phyloP scores from a whole-genome alignment of 176 grass and related monocot species.

The Dactylis glomerata region DNA sequence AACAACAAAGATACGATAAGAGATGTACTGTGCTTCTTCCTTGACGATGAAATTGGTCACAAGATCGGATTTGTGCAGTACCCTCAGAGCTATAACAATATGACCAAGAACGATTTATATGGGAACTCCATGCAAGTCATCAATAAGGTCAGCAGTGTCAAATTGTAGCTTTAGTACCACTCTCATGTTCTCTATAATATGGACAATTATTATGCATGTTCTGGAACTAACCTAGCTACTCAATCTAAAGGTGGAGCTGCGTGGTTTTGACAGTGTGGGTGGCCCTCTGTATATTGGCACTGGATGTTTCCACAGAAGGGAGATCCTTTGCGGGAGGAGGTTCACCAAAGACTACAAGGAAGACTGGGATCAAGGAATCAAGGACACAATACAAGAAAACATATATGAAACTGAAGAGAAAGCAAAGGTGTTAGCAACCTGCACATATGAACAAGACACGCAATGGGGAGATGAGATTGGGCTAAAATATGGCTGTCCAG shows the following conservation, averaged over 20 bases:
- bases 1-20: slow-evolving; percentile 64
- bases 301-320: slow-evolving; percentile 83
- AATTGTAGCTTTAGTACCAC: neutral
- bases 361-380: slow-evolving; percentile 46
- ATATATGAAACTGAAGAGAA: slow-evolving; percentile 44
- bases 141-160: slow-evolving; percentile 36
- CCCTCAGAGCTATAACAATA: slow-evolving; percentile 69
- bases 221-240: slow-evolving; percentile 9
- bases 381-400: neutral
- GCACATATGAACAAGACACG: slow-evolving; percentile 61
- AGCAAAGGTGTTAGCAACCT: slow-evolving; percentile 42
- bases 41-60: slow-evolving; percentile 77
- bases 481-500: slow-evolving; percentile 61
- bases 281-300: slow-evolving; percentile 62
- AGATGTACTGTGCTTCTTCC: slow-evolving; percentile 70
- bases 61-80: slow-evolving; percentile 69
- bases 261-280: slow-evolving; percentile 51
- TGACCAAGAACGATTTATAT: slow-evolving; percentile 70
- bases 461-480: slow-evolving; percentile 70
- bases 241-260: slow-evolving; percentile 51
- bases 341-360: slow-evolving; percentile 50
- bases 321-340: slow-evolving; percentile 54
- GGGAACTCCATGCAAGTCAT: slow-evolving; percentile 46
- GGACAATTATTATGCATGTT: neutral
- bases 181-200: neutral